Evolutionary conservation across 208 protist species (phyloP).

Genomic region (Acanthamoeba lenticulata): DNA sequence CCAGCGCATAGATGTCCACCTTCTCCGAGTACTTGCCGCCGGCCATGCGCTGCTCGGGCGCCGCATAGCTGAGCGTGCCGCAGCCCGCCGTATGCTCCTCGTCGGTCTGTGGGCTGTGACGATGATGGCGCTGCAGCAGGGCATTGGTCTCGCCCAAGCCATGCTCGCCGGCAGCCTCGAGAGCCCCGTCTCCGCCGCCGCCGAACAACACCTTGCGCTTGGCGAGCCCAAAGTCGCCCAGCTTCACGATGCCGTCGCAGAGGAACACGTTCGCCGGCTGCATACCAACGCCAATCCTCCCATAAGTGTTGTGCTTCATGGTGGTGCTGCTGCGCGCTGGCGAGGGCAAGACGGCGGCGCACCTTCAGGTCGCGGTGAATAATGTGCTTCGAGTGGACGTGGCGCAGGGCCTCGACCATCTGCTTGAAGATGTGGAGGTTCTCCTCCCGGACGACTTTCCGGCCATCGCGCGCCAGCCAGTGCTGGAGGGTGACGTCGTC

Average conservation of each 20-base stretch:
- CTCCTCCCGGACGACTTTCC: neutral
- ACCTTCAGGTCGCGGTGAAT: slow-evolving; percentile 41
- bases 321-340: no score
- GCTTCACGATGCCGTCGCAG: slow-evolving; percentile 20
- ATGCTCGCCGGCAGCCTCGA: neutral
- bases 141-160: neutral
- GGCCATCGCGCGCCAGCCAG: neutral
- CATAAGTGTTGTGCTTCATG: neutral
- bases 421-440: slow-evolving; percentile 48
- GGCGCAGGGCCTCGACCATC: neutral
- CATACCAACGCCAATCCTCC: neutral
- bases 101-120: neutral
- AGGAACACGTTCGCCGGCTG: slow-evolving; percentile 39
- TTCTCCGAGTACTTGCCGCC: slow-evolving; percentile 29
- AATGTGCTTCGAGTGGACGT: slow-evolving; percentile 17
- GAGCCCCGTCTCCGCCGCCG: neutral
- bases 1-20: slow-evolving; percentile 78
- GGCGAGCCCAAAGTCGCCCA: slow-evolving; percentile 8
- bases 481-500: slow-evolving; percentile 35
- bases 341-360: neutral
- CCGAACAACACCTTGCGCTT: slow-evolving; percentile 4
- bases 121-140: neutral
- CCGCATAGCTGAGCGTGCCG: neutral
- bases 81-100: slow-evolving; percentile 11
- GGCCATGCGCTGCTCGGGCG: neutral